These are phyloP conservation scores for Wickerhamiella domercqiae DNA, from an alignment of 805 yeast genomes.

Conservation along the genomic window DNA sequence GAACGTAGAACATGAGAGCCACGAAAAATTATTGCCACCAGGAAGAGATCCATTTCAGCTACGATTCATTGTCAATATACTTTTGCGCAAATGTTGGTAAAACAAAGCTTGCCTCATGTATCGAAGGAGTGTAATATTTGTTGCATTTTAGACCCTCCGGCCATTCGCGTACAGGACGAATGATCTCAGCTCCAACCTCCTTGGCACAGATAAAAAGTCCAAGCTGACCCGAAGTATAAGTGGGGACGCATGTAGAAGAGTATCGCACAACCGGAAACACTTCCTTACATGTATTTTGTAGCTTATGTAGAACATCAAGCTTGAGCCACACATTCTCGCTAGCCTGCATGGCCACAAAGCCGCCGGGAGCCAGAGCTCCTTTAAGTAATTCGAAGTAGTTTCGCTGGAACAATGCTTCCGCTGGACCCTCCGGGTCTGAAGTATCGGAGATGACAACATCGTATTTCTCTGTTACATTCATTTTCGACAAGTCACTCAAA, in stretches of 20 bases:
- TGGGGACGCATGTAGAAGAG: conserved; percentile 85
- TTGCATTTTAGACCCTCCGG: conserved; percentile 45
- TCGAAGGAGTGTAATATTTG: conserved; percentile 69
- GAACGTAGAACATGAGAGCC: conserved; percentile 21
- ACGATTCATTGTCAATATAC: conserved; percentile 26
- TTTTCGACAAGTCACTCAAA: conserved; percentile 29
- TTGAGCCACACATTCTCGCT: conserved; percentile 83
- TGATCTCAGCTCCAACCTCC: conserved; percentile 48
- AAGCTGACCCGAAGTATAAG: conserved; percentile 93
- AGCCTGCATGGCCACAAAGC: conserved; percentile 71
- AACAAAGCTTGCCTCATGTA: conserved; percentile 80
- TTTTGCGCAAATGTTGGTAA: conserved; percentile 80
- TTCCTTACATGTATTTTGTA: conserved; percentile 64
- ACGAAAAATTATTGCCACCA: background rate
- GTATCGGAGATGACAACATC: conserved; percentile 87
- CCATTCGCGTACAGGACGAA: conserved; percentile 52
- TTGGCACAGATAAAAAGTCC: conserved; percentile 96
- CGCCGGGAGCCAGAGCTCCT: conserved; percentile 45
- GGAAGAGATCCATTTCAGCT: background rate
- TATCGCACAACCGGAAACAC: conserved; percentile 88
- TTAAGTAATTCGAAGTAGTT: conserved; percentile 55
- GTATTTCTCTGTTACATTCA: conserved; percentile 39
- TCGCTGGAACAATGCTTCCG: conserved; percentile 70
- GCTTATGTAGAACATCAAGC: conserved; percentile 63
- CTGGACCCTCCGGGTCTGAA: conserved; percentile 93